These are phyloP conservation scores for Boletus reticuloceps DNA, from an alignment of 768 basidiomycete genomes.

Conservation along the genomic window DNA sequence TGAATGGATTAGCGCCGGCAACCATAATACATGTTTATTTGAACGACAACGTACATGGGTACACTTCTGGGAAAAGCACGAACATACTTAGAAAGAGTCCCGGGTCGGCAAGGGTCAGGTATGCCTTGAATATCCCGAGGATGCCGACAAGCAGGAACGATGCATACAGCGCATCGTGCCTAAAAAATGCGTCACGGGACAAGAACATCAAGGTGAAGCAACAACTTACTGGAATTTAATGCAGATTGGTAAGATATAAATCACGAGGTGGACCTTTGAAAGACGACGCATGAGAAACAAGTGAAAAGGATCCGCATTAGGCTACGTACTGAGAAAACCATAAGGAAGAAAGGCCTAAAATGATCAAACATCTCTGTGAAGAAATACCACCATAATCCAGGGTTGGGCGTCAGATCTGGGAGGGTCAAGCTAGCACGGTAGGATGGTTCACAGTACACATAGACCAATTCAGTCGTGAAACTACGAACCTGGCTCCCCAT, in stretches of 20 bases:
- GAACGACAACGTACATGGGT: conserved; percentile 59
- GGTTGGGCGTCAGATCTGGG: conserved; percentile 89
- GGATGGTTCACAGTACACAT: neutral
- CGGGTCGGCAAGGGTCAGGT: conserved; percentile 87
- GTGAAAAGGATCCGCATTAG: neutral
- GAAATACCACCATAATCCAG: conserved; percentile 98
- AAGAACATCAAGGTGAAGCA: neutral
- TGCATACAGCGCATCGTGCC: conserved; percentile 84
- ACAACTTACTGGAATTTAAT: conserved; percentile 77
- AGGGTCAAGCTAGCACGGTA: conserved; percentile 59
- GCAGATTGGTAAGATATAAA: conserved; percentile 81
- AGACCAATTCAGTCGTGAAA: neutral
- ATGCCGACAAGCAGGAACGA: conserved; percentile 73
- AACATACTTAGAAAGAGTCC: conserved; percentile 84
- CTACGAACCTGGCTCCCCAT: conserved; percentile 79
- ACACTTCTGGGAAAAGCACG: conserved; percentile 78
- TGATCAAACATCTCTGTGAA: conserved; percentile 99
- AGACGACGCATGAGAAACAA: neutral
- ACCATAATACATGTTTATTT: too few relatives aligned
- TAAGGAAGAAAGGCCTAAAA: conserved; percentile 92
- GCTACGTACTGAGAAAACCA: conserved; percentile 80
- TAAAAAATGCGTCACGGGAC: conserved; percentile 25
- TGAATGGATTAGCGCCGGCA: neutral
- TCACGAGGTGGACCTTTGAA: conserved; percentile 71
- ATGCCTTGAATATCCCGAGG: conserved; percentile 84